Conservation (phyloP, 495 filamentous ascomycete species). For the Paragyromitra xinjiangensis region DNA sequence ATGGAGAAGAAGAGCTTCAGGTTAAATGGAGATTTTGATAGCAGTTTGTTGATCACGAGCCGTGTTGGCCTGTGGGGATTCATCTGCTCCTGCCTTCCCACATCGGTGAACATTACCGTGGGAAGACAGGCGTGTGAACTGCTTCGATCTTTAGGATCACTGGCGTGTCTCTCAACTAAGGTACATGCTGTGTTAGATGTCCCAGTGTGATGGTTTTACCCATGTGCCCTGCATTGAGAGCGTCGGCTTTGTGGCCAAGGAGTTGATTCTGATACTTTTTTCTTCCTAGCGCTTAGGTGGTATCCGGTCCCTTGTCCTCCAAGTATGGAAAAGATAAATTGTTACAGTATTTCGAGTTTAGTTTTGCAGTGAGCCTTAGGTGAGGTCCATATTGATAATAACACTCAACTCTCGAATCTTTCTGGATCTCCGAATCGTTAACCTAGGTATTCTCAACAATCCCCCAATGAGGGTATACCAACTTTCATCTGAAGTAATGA, state of each 20-base stretch:
- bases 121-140: not conserved
- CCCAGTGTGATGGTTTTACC: not conserved
- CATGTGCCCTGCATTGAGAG: not conserved
- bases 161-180: not conserved
- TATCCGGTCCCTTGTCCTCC: not conserved
- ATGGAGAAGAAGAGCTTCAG: not conserved
- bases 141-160: not conserved
- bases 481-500: not conserved
- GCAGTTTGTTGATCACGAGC: not conserved
- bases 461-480: not conserved
- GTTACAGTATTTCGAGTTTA: not conserved
- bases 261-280: not conserved
- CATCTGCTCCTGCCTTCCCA: constrained; percentile 7
- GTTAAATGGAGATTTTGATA: constrained; percentile 2
- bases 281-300: not conserved
- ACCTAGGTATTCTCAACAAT: not conserved
- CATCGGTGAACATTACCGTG: not conserved
- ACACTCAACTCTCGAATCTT: not conserved
- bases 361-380: not conserved
- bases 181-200: not conserved
- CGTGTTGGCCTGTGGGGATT: not conserved
- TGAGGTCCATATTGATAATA: not conserved
- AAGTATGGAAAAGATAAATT: not conserved
- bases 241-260: not conserved
- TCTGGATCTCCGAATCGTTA: not conserved